phyloP scores from a whole-genome alignment of 2,329 filamentous ascomycete species.

The Aureobasidium sp. region DNA sequence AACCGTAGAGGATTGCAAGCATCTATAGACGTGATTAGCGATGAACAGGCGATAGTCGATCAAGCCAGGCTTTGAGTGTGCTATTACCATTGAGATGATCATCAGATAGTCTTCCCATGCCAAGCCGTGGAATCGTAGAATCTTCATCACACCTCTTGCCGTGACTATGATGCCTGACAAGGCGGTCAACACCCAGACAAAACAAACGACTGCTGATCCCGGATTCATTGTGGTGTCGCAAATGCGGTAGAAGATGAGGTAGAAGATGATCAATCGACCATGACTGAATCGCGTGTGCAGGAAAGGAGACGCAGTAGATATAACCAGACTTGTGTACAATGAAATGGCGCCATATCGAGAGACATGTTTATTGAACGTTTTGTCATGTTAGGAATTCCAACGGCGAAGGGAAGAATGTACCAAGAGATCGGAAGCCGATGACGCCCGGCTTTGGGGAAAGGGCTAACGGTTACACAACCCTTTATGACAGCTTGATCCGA shows the following conservation, averaged over 20 bases:
- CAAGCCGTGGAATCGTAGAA: not conserved
- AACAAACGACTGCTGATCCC: not conserved
- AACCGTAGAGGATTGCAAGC: not conserved
- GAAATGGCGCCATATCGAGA: not conserved
- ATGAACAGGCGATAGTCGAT: not conserved
- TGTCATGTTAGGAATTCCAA: not conserved
- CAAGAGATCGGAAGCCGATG: not conserved
- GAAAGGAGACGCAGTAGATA: not conserved
- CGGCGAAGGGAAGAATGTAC: not conserved
- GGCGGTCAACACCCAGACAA: conserved; percentile 4
- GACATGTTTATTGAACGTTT: not conserved
- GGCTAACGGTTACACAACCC: not conserved
- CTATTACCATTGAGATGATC: conserved; percentile 3
- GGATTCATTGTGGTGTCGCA: not conserved
- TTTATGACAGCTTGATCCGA: not conserved
- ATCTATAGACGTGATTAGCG: not conserved
- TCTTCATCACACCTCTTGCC: not conserved
- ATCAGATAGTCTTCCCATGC: conserved; percentile 10
- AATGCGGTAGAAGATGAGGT: not conserved
- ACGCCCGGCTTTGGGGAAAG: not conserved
- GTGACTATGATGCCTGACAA: not conserved
- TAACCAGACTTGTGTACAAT: too few relatives aligned
- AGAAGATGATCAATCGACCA: not conserved
- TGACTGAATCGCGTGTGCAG: not conserved
- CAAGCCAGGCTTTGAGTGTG: not conserved